A percentile compares a stretch with the other conserved stretches of the same genome.
phyloP scores from a whole-genome alignment of 1,139 yeast species.

The Candida albicans region DNA sequence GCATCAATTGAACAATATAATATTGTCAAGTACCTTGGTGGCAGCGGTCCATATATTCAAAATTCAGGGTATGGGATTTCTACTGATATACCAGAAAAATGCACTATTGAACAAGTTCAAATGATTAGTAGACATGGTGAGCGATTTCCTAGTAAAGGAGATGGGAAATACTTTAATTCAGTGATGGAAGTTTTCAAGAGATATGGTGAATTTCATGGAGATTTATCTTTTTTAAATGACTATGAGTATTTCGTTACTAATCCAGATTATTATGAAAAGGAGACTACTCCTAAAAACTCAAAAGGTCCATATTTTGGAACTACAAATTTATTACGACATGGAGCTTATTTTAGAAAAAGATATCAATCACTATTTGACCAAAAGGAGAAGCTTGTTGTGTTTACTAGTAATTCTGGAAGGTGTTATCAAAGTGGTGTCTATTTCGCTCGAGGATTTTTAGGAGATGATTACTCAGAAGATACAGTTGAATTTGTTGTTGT shows the following conservation, averaged over 20 bases:
- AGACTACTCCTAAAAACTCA: slow-evolving; percentile 29
- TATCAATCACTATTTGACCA: slow-evolving; percentile 28
- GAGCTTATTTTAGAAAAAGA: slow-evolving; percentile 33
- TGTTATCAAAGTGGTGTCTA: slow-evolving; percentile 30
- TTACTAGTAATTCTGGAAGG: slow-evolving; percentile 34
- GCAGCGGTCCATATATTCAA: slow-evolving; percentile 50
- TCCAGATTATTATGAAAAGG: slow-evolving; percentile 28
- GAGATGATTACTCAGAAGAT: slow-evolving; percentile 21
- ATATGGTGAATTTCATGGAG: slow-evolving; percentile 30
- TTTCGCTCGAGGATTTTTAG: slow-evolving; percentile 36
- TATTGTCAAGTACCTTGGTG: slow-evolving; percentile 45
- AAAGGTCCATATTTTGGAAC: slow-evolving; percentile 32
- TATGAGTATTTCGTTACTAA: slow-evolving; percentile 35
- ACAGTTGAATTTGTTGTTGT: slow-evolving; percentile 26
- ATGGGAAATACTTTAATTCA: slow-evolving; percentile 24
- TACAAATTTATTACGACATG: slow-evolving; percentile 33
- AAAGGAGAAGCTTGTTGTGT: slow-evolving; percentile 26
- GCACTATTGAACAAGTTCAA: slow-evolving; percentile 64
- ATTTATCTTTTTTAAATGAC: slow-evolving; percentile 32
- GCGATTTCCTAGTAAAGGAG: slow-evolving; percentile 52
- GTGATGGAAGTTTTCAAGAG: slow-evolving; percentile 21
- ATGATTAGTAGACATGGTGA: slow-evolving; percentile 70
- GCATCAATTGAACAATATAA: slow-evolving; percentile 43
- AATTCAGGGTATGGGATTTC: slow-evolving; percentile 48
- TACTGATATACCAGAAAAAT: slow-evolving; percentile 48